These are phyloP conservation scores for Neurospora cerealis DNA, from an alignment of 495 filamentous ascomycete species.

Conservation along the genomic window DNA sequence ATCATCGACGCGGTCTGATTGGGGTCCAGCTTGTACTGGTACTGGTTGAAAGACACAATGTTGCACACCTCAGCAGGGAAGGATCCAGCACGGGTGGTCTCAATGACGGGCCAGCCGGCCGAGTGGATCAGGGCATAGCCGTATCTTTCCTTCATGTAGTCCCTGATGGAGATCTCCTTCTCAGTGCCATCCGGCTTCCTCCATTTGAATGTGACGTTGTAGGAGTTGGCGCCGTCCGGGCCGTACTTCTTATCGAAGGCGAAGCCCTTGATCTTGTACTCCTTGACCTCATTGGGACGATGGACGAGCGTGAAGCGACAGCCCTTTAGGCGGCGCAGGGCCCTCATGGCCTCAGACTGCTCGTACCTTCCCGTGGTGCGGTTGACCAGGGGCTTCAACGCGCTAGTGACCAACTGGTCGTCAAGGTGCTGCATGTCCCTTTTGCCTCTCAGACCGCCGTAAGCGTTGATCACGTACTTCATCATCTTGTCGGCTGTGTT, in stretches of 20 bases:
- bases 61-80: constrained; percentile 73
- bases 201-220: constrained; percentile 47
- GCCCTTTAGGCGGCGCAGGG: constrained; percentile 48
- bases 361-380: background rate
- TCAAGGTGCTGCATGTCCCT: background rate
- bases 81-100: constrained; percentile 53
- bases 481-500: constrained; percentile 8
- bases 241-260: constrained; percentile 23
- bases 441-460: background rate
- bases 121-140: constrained; percentile 37
- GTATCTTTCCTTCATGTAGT: constrained; percentile 64
- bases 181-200: constrained; percentile 39
- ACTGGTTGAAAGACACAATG: constrained; percentile 54
- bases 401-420: background rate
- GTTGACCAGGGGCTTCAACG: background rate
- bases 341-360: constrained; percentile 33
- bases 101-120: constrained; percentile 52
- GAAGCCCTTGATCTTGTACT: constrained; percentile 57
- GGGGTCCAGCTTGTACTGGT: constrained; percentile 66
- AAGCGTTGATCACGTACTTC: constrained; percentile 10
- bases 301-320: constrained; percentile 60
- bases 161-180: constrained; percentile 39
- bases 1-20: constrained; percentile 73
- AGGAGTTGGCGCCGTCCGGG: constrained; percentile 37
- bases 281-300: constrained; percentile 35